A percentile compares a stretch with the other conserved stretches of the same genome.
Conservation (phyloP, 176 grass and related monocot genomes). For the maize (Zea mays) region DNA sequence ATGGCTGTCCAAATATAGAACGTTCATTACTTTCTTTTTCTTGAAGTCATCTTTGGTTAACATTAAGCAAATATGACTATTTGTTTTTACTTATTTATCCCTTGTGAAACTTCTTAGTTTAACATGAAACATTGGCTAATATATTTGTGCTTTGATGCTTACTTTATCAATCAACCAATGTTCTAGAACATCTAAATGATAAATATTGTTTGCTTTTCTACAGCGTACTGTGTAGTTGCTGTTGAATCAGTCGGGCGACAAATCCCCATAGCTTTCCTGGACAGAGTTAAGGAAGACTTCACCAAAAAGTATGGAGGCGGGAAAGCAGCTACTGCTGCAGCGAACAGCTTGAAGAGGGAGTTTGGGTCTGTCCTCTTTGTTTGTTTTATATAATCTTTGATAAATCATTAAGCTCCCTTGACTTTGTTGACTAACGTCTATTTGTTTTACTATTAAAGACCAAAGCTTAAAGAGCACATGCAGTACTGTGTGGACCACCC, state of each 20-base stretch:
- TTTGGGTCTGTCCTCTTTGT: conserved; percentile 57
- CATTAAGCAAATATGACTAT: not conserved
- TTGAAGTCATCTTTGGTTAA: not conserved
- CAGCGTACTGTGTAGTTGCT: conserved; percentile 91
- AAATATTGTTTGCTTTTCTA: conserved; percentile 25
- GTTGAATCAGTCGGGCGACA: conserved; percentile 93
- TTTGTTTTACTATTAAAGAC: conserved; percentile 42
- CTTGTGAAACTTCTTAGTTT: not conserved
- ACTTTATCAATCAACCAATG: not conserved
- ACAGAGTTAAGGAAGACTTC: conserved; percentile 92
- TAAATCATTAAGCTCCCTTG: not conserved
- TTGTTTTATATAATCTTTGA: not conserved
- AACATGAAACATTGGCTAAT: not conserved
- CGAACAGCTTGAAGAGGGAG: conserved; percentile 73
- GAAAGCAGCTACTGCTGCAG: conserved; percentile 81
- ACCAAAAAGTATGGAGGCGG: conserved; percentile 83
- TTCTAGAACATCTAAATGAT: not conserved
- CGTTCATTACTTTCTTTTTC: not conserved
- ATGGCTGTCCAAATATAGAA: not conserved
- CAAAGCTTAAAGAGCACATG: conserved; percentile 97
- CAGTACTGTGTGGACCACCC: conserved; percentile 89
- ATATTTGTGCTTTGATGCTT: not conserved
- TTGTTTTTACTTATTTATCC: not conserved
- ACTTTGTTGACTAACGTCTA: conserved; percentile 14
- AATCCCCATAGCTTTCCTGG: conserved; percentile 85